Conservation (phyloP, 345 rosid genomes). For the Brassica nigra region DNA sequence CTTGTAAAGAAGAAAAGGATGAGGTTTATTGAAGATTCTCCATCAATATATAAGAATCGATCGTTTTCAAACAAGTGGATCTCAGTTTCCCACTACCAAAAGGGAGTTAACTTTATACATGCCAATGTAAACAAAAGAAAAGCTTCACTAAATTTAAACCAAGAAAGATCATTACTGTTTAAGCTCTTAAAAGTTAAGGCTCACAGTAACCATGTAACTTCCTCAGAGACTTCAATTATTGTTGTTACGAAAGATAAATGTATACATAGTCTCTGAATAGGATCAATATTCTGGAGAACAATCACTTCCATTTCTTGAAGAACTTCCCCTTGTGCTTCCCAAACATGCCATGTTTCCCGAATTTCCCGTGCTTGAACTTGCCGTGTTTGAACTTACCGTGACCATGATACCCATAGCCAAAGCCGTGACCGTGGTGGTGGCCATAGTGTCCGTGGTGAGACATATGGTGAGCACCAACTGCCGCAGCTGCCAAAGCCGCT, state of each 20-base stretch:
- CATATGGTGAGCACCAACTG: background rate
- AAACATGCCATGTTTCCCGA: slow-evolving; percentile 67
- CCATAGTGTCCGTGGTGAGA: slow-evolving; percentile 5
- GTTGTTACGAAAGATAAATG: background rate
- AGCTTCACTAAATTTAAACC: slow-evolving; percentile 15
- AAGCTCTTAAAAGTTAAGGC: slow-evolving; percentile 3
- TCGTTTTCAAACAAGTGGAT: slow-evolving; percentile 31
- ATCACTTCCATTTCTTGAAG: slow-evolving; percentile 59
- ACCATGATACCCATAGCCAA: slow-evolving; percentile 42
- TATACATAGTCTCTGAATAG: background rate
- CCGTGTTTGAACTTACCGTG: slow-evolving; percentile 82
- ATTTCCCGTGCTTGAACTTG: slow-evolving; percentile 69
- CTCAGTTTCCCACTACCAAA: too few species aligned
- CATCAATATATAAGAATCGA: slow-evolving; percentile 7
- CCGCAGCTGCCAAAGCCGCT: background rate
- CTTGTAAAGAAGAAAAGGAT: background rate
- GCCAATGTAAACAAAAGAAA: background rate
- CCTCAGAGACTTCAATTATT: slow-evolving; percentile 2
- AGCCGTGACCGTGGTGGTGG: background rate
- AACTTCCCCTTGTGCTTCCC: slow-evolving; percentile 70
- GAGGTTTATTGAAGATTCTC: slow-evolving; percentile 1
- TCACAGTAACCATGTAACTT: slow-evolving; percentile 4
- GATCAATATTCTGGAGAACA: background rate
- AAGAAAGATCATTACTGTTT: slow-evolving; percentile 8
- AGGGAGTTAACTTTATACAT: too few species aligned